Evolutionary conservation across 139 green algal species (phyloP), one percentile per base, ranked within the genome.

Genomic region (Raphidocelis subcapitata): DNA sequence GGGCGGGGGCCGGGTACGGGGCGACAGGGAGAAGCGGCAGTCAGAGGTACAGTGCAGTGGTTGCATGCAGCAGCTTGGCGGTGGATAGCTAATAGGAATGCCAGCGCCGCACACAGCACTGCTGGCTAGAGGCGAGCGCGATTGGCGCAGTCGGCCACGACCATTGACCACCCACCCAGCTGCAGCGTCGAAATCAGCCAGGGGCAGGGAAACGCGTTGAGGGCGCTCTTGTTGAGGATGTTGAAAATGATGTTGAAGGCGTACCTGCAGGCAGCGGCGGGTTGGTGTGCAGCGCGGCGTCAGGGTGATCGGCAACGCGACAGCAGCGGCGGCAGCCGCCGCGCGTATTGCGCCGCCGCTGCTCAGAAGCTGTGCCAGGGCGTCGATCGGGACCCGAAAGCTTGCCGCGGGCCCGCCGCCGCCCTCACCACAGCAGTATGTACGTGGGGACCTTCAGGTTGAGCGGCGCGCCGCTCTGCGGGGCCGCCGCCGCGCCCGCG

Each of bases 231-330:
- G 85, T 97, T 97, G 3, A 94, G 51, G 49, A 97, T 91, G 87
- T 97, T 97, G 89, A 97, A 97, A 21, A 90, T 79, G 56, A 97
- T 96, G 83, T 97, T 97, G 78, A 96, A 96, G 0, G 81, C 91
- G 61, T 96, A 96, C 91, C 91, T 93, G 64, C 26, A 70, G 3
- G 1, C 33, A 32, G 0, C 3, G 26, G 33, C 47, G 67, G n/a
- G 24, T 36, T 37, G 62, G 20, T 23, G 26, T 23, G 35, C 5
- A 70, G 59, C 16, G 23, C 68, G 31, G 1, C n/a, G 31, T 35
- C 14, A 35, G 36, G 18, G 56, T 16, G 16, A 24, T 69, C 21
- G 4, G 60, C 14, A 35, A 29, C 4, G 32, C 36, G 24, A 33
- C 26, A 33, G 23, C 36, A 49, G 26, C 5, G 21, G 16, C 26